A percentile compares a stretch with the other conserved stretches of the same genome.
Evolutionary conservation across 129 eudicot species (phyloP).

Genomic region (Flaveria linearis): DNA sequence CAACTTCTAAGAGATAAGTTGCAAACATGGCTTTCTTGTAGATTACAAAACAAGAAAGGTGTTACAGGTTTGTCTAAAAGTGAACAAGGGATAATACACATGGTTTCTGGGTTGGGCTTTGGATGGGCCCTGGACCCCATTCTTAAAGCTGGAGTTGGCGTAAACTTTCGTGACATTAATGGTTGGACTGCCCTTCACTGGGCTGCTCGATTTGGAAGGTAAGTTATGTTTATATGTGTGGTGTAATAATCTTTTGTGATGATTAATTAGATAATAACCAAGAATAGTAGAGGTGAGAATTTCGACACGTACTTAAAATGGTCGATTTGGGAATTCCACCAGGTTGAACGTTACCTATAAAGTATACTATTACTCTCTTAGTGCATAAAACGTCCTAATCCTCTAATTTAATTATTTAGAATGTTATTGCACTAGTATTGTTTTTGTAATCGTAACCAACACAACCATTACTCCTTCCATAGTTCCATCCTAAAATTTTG

Average conservation of each 20-base stretch:
- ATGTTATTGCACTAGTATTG: background rate
- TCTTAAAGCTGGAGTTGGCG: constrained; percentile 68
- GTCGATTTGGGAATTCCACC: background rate
- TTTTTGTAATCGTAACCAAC: background rate
- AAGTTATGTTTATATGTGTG: constrained; percentile 8
- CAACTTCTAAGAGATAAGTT: constrained; percentile 87
- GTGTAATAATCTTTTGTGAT: constrained; percentile 7
- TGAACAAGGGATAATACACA: constrained; percentile 96
- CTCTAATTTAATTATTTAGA: background rate
- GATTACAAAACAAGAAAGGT: constrained; percentile 27
- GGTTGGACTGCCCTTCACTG: constrained; percentile 99
- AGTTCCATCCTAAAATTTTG: background rate
- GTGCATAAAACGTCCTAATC: no score
- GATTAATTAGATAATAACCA: constrained; percentile 1
- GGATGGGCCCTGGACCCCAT: constrained; percentile 91
- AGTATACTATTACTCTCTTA: background rate
- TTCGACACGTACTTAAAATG: background rate
- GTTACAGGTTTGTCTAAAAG: constrained; percentile 56
- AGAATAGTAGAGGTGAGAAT: constrained; percentile 1
- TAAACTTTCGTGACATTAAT: constrained; percentile 81
- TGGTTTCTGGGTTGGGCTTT: constrained; percentile 93
- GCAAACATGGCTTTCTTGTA: constrained; percentile 70
- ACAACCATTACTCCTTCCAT: background rate
- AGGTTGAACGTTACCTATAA: background rate
- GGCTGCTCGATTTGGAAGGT: constrained; percentile 99